phyloP scores from a whole-genome alignment of 2,329 filamentous ascomycete species.

The Cercospora brassicicola region DNA sequence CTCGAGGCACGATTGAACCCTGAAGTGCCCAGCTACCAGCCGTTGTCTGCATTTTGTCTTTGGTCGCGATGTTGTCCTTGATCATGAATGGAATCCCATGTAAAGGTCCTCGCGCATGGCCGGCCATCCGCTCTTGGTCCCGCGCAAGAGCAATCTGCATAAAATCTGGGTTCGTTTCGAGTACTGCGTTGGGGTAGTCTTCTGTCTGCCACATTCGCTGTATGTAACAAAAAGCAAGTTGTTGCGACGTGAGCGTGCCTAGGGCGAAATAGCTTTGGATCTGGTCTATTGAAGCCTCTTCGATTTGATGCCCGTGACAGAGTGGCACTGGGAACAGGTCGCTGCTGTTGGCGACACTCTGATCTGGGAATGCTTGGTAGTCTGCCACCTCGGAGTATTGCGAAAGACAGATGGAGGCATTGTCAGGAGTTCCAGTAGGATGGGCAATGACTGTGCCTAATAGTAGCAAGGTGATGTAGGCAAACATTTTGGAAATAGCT shows the following conservation, averaged over 20 bases:
- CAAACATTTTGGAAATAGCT: neutral
- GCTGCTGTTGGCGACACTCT: neutral
- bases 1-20: slow-evolving; percentile 65
- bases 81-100: slow-evolving; percentile 75
- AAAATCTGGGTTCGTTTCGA: slow-evolving; percentile 69
- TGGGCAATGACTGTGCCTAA: neutral
- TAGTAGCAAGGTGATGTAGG: neutral
- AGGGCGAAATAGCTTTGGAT: slow-evolving; percentile 60
- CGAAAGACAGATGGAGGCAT: neutral
- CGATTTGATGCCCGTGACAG: slow-evolving; percentile 62
- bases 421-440: neutral
- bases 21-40: slow-evolving; percentile 68
- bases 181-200: slow-evolving; percentile 61
- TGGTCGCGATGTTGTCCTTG: slow-evolving; percentile 71
- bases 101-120: slow-evolving; percentile 62
- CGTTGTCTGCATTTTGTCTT: slow-evolving; percentile 72
- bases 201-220: slow-evolving; percentile 62
- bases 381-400: neutral
- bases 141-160: slow-evolving; percentile 60
- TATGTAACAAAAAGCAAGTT: slow-evolving; percentile 64
- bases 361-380: neutral
- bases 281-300: slow-evolving; percentile 69
- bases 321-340: slow-evolving; percentile 60
- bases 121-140: slow-evolving; percentile 60
- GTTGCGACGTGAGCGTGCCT: slow-evolving; percentile 58